Percentiles rank a stretch among this genome's conserved stretches.
phyloP scores from a whole-genome alignment of 2,329 filamentous ascomycete genomes.

The Colletotrichum navitas region DNA sequence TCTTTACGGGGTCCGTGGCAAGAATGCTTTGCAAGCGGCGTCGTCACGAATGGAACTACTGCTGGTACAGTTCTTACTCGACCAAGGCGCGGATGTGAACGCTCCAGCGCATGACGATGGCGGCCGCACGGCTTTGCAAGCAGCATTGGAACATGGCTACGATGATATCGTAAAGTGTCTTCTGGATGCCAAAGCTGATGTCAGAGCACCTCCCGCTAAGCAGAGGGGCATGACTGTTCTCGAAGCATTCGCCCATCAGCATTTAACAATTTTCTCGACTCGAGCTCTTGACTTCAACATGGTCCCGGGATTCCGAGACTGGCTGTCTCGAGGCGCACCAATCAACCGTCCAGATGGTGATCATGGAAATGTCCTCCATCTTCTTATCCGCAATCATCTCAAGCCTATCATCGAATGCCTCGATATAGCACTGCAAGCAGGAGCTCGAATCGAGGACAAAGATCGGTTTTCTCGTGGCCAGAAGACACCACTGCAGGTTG shows the following conservation, averaged over 20 bases:
- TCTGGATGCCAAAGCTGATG: background rate
- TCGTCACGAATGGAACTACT: rapidly evolving
- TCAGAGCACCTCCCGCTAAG: background rate
- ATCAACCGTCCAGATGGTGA: background rate
- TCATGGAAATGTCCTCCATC: background rate
- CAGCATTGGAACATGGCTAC: background rate
- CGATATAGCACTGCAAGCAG: background rate
- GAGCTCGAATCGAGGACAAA: background rate
- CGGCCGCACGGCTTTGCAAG: conserved; percentile 7
- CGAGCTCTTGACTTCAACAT: too few species aligned
- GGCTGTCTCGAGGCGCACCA: background rate
- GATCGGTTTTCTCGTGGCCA: rapidly evolving
- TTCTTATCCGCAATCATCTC: background rate
- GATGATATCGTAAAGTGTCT: background rate
- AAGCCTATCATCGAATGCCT: background rate
- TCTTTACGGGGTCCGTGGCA: rapidly evolving
- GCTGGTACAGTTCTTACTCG: background rate
- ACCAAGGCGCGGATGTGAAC: background rate
- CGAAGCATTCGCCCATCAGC: background rate
- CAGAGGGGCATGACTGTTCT: background rate
- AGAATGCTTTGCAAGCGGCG: background rate
- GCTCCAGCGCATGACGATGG: background rate
- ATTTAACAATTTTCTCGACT: too few species aligned
- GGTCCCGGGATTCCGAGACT: background rate
- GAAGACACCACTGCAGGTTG: conserved; percentile 2